These are phyloP conservation scores for Anaeramoeba flamelloides DNA, from an alignment of 78 protist species.

Conservation along the genomic window DNA sequence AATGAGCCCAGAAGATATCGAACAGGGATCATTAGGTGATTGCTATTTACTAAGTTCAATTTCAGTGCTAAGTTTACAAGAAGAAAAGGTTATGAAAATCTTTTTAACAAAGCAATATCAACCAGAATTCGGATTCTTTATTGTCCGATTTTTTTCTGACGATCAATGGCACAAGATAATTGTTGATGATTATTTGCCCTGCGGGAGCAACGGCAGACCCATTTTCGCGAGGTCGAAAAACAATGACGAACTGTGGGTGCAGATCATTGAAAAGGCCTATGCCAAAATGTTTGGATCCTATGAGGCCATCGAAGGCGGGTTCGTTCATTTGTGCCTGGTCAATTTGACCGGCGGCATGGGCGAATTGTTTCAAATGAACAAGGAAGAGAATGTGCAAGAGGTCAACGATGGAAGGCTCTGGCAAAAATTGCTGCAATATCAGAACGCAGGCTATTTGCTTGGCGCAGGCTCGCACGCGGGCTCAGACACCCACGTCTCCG, in stretches of 20 bases:
- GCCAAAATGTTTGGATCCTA: background rate
- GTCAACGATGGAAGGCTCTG: background rate
- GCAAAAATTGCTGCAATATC: background rate
- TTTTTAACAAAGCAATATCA: background rate
- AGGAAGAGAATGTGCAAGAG: background rate
- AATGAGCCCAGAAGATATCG: too few species aligned
- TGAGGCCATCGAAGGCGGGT: background rate
- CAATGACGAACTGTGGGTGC: background rate
- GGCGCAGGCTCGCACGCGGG: too few species aligned
- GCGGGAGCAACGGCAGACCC: background rate
- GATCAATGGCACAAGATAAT: background rate
- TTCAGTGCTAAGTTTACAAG: background rate
- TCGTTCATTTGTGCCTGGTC: background rate
- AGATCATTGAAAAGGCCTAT: conserved; percentile 8
- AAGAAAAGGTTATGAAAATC: background rate
- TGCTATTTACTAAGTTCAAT: background rate
- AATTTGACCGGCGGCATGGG: background rate
- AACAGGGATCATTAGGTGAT: background rate
- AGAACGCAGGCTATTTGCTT: background rate
- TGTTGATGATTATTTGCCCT: conserved; percentile 9
- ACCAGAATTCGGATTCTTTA: too few species aligned
- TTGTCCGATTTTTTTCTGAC: conserved; percentile 1
- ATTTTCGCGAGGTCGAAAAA: background rate
- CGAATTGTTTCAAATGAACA: background rate
- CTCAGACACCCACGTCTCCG: background rate